Evolutionary conservation across 805 yeast genomes (phyloP), one percentile per base, ranked within the genome.

Genomic region (Yarrowia yakushimensis): DNA sequence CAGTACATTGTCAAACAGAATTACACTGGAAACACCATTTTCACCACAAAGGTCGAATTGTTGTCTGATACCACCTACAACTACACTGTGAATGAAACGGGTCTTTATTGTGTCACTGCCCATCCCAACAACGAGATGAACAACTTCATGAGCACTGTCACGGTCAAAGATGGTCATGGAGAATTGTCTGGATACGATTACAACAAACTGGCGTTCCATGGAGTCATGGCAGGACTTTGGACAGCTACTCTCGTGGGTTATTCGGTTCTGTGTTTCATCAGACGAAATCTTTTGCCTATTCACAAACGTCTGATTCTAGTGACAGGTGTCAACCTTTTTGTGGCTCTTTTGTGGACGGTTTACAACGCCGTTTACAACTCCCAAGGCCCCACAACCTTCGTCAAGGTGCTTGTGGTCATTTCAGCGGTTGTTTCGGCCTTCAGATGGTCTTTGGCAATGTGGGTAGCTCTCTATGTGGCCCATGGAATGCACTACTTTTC

Each of bases 401-500:
- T 41, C 18, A 55, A 55, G 13, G 4, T 6, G 6, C 2, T 39
- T 2, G 61, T 55, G n/a, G 48, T 55, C 9, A 20, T 39, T 13
- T 28, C 28, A 9, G 60, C 60, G 7, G 60, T 55, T 7, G 1
- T 55, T 2, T 27, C 48, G 4, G 60, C 60, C 4, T 4, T 30
- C 8, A 8, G 61, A 39, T 55, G 61, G 61, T 18, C 61, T 2
- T 17, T 41, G 2, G 4, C 36, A 1, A 12, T 55, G 30, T 55
- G 30, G 30, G 2, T 39, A n/a, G 46, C 48, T 11, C 39, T 39
- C 9, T 55, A 55, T 18, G 39, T 55, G 4, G 37, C 61, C 2
- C 39, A 39, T 2, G 61, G 61, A 13, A 55, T 55, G 61, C 61
- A 55, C 30, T 55, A 55, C 17, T 55, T 55, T 22, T 27, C 46